Evolutionary conservation across 331 rosid genomes (phyloP), one percentile per base, ranked within the genome.

Genomic region (Rhamnella rubrinervis): DNA sequence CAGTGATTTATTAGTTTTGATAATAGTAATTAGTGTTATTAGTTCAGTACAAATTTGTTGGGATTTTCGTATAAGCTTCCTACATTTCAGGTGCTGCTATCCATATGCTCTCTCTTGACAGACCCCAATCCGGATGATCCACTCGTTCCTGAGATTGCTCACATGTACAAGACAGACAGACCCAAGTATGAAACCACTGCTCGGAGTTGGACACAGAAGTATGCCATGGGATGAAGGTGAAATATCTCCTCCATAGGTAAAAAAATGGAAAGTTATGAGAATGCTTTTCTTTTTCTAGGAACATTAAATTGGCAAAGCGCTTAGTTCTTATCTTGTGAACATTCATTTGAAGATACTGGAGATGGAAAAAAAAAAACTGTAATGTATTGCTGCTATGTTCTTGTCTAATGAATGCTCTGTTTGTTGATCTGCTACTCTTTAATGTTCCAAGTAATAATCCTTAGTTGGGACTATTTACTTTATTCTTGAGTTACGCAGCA

Each of bases 71-170:
- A 52, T 61, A 74, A 56, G 73, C 65, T 23, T 53, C 19, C 58
- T 53, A 21, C 8, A 5, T 15, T 79, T 71, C 73, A 89, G 97
- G 97, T 87, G 72, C 88, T 92, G 62, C 69, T 89, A 76, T 92
- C 98, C 38, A 92, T 89, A 38, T 89, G 96, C 89, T 92, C 92
- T 7, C 75, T 89, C 75, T 73, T 89, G 88, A 92, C 96, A 4
- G 95, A 89, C 72, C 96, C 96, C 71, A 92, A 87, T 77, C 96
- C 97, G 0, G 96, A 92, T 8, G 97, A 92, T 69, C 97, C 95
- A 1, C 96, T 87, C 47, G 92, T 89, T 58, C 98, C 95, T 3
- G 95, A 92, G 80, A 92, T 92, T 31, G 98, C 96, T 2, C 98
- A 89, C 84, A 92, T 92, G 95, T 92, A 88, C 83, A 91, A 91